phyloP scores from a whole-genome alignment of 805 yeast genomes.

The Naumovozyma castellii region DNA sequence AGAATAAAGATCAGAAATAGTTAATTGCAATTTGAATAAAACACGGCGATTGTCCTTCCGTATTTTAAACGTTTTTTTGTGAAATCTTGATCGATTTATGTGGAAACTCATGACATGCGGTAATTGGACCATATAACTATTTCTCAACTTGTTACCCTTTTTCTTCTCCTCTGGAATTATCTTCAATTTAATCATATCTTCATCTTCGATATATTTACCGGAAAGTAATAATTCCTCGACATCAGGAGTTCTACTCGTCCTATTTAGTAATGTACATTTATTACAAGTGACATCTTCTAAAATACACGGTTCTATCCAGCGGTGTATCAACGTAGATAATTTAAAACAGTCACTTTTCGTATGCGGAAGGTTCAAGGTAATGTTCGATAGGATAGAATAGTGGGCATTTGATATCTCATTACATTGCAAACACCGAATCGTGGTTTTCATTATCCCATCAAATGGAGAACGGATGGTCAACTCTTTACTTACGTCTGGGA shows the following conservation, averaged over 20 bases:
- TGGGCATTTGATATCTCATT: slow-evolving; percentile 88
- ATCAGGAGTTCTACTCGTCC: slow-evolving; percentile 36
- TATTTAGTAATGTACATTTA: slow-evolving; percentile 64
- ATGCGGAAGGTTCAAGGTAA: slow-evolving; percentile 56
- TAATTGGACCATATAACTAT: slow-evolving; percentile 62
- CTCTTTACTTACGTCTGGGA: slow-evolving; percentile 10
- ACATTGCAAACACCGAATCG: slow-evolving; percentile 82
- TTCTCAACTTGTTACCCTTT: slow-evolving; percentile 69
- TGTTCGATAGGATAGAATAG: slow-evolving; percentile 61
- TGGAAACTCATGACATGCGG: slow-evolving; percentile 75
- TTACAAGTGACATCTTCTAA: slow-evolving; percentile 89
- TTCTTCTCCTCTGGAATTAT: slow-evolving; percentile 51
- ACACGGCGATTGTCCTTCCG: slow-evolving; percentile 74
- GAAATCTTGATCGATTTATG: slow-evolving; percentile 86
- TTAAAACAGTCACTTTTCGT: slow-evolving; percentile 33
- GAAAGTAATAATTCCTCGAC: slow-evolving; percentile 40
- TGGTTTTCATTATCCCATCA: slow-evolving; percentile 75
- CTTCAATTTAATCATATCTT: too few relatives aligned
- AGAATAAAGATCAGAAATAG: slow-evolving; percentile 32
- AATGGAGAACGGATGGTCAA: slow-evolving; percentile 69
- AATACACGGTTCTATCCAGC: slow-evolving; percentile 51
- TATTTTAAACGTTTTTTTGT: slow-evolving; percentile 67
- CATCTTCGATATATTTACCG: slow-evolving; percentile 55
- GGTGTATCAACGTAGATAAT: slow-evolving; percentile 22
- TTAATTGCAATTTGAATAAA: slow-evolving; percentile 56